Evolutionary conservation across 148 eudicot species (phyloP).

Genomic region (Rhododendron molle): DNA sequence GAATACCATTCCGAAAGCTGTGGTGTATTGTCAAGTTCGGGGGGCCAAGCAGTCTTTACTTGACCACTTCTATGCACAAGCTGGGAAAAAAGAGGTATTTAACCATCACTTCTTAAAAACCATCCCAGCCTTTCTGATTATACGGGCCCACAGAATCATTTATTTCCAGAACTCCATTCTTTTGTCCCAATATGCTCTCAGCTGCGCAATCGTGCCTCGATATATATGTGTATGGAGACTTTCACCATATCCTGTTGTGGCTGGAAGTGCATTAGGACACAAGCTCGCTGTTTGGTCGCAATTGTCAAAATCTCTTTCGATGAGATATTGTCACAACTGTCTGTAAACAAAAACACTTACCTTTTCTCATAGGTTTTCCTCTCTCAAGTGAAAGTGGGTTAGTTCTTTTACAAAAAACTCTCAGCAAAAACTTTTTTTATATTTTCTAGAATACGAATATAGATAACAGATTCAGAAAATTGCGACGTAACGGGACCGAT

Average conservation of each 20-base stretch:
- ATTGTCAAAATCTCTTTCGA: not conserved
- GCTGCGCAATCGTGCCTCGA: not conserved
- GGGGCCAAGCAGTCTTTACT: conserved; percentile 47
- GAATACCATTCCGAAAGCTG: conserved; percentile 60
- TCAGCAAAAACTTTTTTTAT: not conserved
- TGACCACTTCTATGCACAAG: conserved; percentile 38
- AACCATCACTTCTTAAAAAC: not conserved
- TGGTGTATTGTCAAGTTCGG: conserved; percentile 53
- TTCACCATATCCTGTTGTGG: not conserved
- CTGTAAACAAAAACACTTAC: not conserved
- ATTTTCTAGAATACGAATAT: not conserved
- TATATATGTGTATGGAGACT: not conserved
- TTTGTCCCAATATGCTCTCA: not conserved
- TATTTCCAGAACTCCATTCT: not conserved
- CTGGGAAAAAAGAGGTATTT: conserved; percentile 48
- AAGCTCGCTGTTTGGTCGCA: not conserved
- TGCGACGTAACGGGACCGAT: not conserved
- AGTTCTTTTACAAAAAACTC: not conserved
- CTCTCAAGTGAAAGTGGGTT: not conserved
- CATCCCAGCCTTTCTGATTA: not conserved
- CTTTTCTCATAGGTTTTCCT: not conserved
- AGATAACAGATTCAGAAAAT: not conserved
- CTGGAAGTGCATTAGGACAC: not conserved
- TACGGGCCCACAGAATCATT: not conserved
- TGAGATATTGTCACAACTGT: not conserved